These are phyloP conservation scores for Cerrena zonata DNA, from an alignment of 1,284 basidiomycete genomes.

Conservation along the genomic window DNA sequence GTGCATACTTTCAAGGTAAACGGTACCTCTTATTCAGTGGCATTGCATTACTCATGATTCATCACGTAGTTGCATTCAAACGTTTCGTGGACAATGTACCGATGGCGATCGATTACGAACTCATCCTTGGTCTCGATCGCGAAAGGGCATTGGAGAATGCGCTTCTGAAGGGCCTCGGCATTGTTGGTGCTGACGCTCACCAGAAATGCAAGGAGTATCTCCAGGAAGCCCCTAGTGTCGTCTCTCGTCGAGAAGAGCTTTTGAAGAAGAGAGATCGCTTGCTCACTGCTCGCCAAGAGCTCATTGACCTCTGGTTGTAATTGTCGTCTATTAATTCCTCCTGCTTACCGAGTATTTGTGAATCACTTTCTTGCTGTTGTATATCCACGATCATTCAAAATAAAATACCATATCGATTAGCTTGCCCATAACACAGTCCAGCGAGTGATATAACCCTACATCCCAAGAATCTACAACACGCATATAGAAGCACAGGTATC, in stretches of 20 bases:
- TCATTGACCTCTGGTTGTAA: constrained; percentile 26
- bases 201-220: constrained; percentile 48
- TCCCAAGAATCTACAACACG: no score
- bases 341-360: no score
- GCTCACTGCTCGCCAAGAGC: constrained; percentile 42
- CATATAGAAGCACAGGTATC: no score
- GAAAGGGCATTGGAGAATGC: constrained; percentile 37
- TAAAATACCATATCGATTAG: no score
- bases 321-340: neutral
- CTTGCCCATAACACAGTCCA: no score
- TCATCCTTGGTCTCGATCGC: constrained; percentile 37
- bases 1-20: constrained; percentile 68
- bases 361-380: no score
- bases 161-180: constrained; percentile 39
- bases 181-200: constrained; percentile 41
- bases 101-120: constrained; percentile 55
- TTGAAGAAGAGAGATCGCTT: constrained; percentile 49
- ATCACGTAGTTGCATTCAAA: constrained; percentile 55
- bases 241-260: constrained; percentile 44
- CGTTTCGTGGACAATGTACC: constrained; percentile 61
- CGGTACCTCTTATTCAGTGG: neutral
- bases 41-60: neutral
- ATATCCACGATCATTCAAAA: no score
- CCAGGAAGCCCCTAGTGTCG: constrained; percentile 47
- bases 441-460: no score